Evolutionary conservation across 345 rosid genomes (phyloP), one percentile per base, ranked within the genome.

Genomic region (Turritis glabra): DNA sequence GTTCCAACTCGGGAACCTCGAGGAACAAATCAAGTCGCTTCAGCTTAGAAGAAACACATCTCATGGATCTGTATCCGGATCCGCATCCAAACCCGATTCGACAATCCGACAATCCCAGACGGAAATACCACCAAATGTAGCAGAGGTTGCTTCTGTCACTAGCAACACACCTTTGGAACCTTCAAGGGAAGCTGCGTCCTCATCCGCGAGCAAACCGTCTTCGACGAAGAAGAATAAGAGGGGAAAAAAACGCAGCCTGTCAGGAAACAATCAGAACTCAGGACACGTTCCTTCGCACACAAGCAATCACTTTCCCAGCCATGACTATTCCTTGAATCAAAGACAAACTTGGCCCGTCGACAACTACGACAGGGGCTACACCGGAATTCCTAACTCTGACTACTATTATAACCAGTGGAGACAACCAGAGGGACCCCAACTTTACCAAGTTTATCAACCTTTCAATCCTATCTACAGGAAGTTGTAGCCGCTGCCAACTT

Each of bases 1-100:
- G 30, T 58, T 75, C 26, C 54, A 38, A 19, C 6, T 40, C 18
- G 44, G 19, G 5, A 32, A 67, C 61, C 53, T 75, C 5, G 18
- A 67, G 60, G 73, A 27, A 67, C 61, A 59, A 19, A 38, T 75
- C 67, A 58, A 50, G 33, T 48, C 67, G 5, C 61, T 75, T 27
- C 1, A 66, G 40, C 43, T 9, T 32, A 66, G 73, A 35, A 48
- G 17, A 74, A 26, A 17, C 41, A 1, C 11, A 17, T 35, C 23
- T 12, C 6, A n/a, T n/a, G 69, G 27, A 48, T 23, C 57, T 58
- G 53, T 27, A 21, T 27, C 54, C 21, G 46, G 27, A 37, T 47
- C 67, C 15, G 37, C 26, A 37, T 52, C 76, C 25, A 52, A 73
- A 63, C 64, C 59, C 0, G 32, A 37, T 13, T 11, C 27, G 48